Evolutionary conservation across 148 eudicot genomes (phyloP), one percentile per base, ranked within the genome.

Genomic region (Vaccinium macrocarpon): DNA sequence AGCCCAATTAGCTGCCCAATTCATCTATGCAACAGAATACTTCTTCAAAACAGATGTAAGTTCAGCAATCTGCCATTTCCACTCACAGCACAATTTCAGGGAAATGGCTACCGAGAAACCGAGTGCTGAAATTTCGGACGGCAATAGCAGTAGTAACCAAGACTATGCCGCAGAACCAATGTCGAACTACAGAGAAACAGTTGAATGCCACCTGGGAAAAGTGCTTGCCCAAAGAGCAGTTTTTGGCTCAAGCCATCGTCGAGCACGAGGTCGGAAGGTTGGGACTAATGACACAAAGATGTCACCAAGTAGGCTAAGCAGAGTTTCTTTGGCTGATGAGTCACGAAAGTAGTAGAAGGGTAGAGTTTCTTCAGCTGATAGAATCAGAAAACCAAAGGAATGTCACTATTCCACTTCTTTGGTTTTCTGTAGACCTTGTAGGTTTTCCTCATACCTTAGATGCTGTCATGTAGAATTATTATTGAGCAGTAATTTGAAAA

Each of bases 231-330:
- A 55, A 0, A 81, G 88, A 73, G 88, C 86, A 61, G 53, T 87
- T 13, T 84, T 57, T 64, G 88, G 88, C 32, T 35, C 84, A 74
- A 68, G 81, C 84, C 78, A 61, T 15, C 71, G 81, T 14, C 81
- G 86, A 12, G 46, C 66, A 64, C 64, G 86, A 66, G 74, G 78
- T 6, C 76, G 82, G 77, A 76, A 77, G 84, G 46, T 81, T 16
- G 57, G 84, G 49, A 53, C 77, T 51, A 75, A 35, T 56, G 79
- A 87, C 19, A 0, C 38, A 8, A 87, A 42, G 72, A 80, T n/a
- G 29, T 84, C 56, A 51, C 88, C 86, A 23, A 81, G 88, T 53
- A 87, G 86, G 84, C 61, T 84, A 25, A 87, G 86, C 86, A 87
- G 51, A 55, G 86, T 87, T 81, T 74, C 84, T 79, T 13, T 87